phyloP scores from a whole-genome alignment of 345 rosid genomes.

The Boechera divaricarpa region DNA sequence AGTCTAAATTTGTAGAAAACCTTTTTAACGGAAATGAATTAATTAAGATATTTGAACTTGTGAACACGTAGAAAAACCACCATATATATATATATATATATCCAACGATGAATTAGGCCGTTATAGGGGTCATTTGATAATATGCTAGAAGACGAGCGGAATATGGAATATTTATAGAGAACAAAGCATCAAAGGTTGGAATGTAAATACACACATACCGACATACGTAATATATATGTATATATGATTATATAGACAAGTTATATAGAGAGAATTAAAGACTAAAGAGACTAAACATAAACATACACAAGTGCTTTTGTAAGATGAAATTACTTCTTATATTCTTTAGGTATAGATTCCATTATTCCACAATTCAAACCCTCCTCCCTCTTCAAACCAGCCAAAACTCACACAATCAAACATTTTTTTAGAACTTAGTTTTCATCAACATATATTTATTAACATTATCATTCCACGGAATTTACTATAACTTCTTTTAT shows the following conservation, averaged over 20 bases:
- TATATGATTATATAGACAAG: too few relatives aligned
- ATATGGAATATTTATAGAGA: conserved; percentile 18
- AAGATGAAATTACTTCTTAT: conserved; percentile 30
- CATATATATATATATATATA: background rate
- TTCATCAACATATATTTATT: background rate
- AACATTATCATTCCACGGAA: background rate
- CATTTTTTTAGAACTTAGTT: background rate
- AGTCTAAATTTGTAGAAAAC: background rate
- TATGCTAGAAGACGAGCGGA: conserved; percentile 19
- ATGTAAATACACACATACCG: background rate
- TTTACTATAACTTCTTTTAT: background rate
- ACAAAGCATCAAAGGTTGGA: conserved; percentile 24
- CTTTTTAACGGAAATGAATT: background rate
- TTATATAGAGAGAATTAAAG: conserved; percentile 8
- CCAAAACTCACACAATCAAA: background rate
- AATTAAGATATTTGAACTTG: conserved; percentile 3
- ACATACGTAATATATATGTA: background rate
- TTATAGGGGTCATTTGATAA: conserved; percentile 21
- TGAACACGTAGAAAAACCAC: too few relatives aligned
- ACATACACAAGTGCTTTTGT: conserved; percentile 36
- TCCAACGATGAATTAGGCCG: conserved; percentile 24
- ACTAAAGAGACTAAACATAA: conserved; percentile 35
- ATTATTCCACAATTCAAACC: conserved; percentile 30
- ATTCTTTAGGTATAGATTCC: conserved; percentile 41
- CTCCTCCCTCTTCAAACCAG: conserved; percentile 17